Evolutionary conservation across 768 basidiomycete genomes (phyloP).

Genomic region (Xerocomus brunneocitrinus): DNA sequence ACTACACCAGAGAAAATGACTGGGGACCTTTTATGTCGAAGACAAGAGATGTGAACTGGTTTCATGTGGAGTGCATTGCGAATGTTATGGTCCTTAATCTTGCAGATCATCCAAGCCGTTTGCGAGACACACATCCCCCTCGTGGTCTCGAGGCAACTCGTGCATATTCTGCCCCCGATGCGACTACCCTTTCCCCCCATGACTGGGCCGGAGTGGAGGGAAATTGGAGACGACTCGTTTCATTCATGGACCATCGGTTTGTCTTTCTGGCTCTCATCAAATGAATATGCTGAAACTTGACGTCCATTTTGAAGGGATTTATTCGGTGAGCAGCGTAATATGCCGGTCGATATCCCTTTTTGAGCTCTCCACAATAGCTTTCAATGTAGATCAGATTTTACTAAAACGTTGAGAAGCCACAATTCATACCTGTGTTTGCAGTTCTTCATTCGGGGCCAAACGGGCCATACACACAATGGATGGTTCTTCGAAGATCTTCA

Average conservation of each 20-base stretch:
- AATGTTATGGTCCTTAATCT: slow-evolving; percentile 52
- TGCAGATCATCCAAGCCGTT: slow-evolving; percentile 38
- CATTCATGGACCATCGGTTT: slow-evolving; percentile 68
- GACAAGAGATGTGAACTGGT: slow-evolving; percentile 51
- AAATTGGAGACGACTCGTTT: slow-evolving; percentile 69
- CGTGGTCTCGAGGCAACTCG: slow-evolving; percentile 48
- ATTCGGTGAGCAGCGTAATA: slow-evolving; percentile 14
- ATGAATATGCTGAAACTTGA: slow-evolving; percentile 27
- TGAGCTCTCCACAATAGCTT: slow-evolving; percentile 30
- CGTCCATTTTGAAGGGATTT: slow-evolving; percentile 18
- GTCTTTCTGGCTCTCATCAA: slow-evolving; percentile 10
- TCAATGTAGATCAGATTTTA: slow-evolving; percentile 41
- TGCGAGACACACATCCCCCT: slow-evolving; percentile 41
- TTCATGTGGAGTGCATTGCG: slow-evolving; percentile 46
- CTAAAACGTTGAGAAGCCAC: not conserved
- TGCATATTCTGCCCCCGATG: slow-evolving; percentile 50
- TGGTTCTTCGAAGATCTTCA: slow-evolving; percentile 49
- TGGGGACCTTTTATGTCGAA: slow-evolving; percentile 51
- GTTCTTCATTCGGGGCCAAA: slow-evolving; percentile 22
- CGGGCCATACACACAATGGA: slow-evolving; percentile 12
- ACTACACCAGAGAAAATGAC: slow-evolving; percentile 45
- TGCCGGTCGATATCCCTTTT: not conserved
- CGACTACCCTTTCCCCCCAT: slow-evolving; percentile 24
- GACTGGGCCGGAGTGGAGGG: slow-evolving; percentile 83
- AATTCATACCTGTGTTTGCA: slow-evolving; percentile 7